Conservation (phyloP, 768 basidiomycete genomes). For the Macrolepiota albuminosa region DNA sequence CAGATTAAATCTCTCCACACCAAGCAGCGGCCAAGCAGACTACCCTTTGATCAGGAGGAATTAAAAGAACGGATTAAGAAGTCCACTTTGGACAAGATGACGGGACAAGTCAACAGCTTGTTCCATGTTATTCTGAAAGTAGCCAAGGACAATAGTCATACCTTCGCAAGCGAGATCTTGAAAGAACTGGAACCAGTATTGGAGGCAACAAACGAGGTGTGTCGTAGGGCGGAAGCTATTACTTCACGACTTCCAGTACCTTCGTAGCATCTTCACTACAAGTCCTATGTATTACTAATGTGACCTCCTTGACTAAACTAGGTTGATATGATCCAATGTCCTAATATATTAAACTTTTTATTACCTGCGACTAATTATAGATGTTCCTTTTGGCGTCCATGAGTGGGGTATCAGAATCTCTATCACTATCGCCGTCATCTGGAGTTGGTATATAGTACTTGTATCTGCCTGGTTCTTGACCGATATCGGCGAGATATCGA, state of each 20-base stretch:
- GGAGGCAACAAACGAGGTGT: conserved; percentile 24
- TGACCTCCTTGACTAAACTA: background rate
- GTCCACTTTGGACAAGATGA: conserved; percentile 15
- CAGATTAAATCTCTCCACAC: conserved; percentile 21
- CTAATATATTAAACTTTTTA: background rate
- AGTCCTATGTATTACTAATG: background rate
- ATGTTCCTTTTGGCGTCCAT: background rate
- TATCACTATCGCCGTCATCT: conserved; percentile 37
- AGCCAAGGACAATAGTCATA: conserved; percentile 19
- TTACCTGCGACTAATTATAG: background rate
- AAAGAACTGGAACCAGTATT: conserved; percentile 26
- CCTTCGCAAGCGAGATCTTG: conserved; percentile 22
- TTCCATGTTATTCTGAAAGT: conserved; percentile 20
- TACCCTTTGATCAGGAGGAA: conserved; percentile 14
- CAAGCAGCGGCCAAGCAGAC: conserved; percentile 10
- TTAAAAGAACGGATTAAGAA: conserved; percentile 16
- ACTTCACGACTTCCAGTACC: conserved; percentile 6
- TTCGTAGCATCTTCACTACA: background rate
- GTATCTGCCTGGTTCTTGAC: conserved; percentile 58
- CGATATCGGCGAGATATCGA: conserved; percentile 49
- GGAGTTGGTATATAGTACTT: conserved; percentile 62
- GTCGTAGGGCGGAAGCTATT: conserved; percentile 19
- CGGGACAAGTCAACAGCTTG: conserved; percentile 20
- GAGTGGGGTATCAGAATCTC: conserved; percentile 29
- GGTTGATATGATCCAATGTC: background rate